Evolutionary conservation across 2,329 filamentous ascomycete genomes (phyloP), one percentile per base, ranked within the genome.

Genomic region (Fusarium phyllophilum): DNA sequence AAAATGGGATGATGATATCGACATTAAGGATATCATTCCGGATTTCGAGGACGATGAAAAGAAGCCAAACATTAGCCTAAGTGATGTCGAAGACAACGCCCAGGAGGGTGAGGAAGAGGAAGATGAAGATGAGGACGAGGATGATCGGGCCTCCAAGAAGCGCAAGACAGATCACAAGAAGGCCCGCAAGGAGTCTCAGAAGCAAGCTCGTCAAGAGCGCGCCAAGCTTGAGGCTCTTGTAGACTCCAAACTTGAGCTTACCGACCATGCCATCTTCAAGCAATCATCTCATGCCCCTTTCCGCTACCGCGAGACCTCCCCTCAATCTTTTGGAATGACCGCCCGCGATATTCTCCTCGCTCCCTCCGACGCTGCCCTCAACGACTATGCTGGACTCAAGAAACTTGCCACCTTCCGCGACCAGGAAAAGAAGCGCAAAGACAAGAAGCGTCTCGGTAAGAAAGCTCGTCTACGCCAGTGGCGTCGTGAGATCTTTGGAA

Each of bases 1-100:
- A 75, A 91, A 88, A 79, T 99, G 96, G 93, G 94, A 98, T 78
- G 95, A 98, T 79, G 96, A 99, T 80, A 98, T 99, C 77, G 95
- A 98, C 80, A 98, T 99, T 84, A 94, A 93, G 70, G 96, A 97
- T 81, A 88, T 98, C 57, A 85, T 97, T 34, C 95, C 94, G 4
- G 94, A 97, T 70, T 97, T 97, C 79, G 90, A 94, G 26, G 93
- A 94, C 33, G 89, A 89, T 12, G 84, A 87, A 66, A 80, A 52
- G 29, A 84, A 86, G 56, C 88, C 89, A 26, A 84, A 85, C 3
- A 83, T 93, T 67, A 84, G 84, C 3, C 83, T 92, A 4, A 89
- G 89, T 10, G 84, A 84, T 20, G 82, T 80, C 3, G 83, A 82
- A 17, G 84, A 82, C 15, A 82, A 83, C 13, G 80, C 67, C 8